Evolutionary conservation across 176 grass and related monocot species (phyloP).

Genomic region (Eleusine indica): DNA sequence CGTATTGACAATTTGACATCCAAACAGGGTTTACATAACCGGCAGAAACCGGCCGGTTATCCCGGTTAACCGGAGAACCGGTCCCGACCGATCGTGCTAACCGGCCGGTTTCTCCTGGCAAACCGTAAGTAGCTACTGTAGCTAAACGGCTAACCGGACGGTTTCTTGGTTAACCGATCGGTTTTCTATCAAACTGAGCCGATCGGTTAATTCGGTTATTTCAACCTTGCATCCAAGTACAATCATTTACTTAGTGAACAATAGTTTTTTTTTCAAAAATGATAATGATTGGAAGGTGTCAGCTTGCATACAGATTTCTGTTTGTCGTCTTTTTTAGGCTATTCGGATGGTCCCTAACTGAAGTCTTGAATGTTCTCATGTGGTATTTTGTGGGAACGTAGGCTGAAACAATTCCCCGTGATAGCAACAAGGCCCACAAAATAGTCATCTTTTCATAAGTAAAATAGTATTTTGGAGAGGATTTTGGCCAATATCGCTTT

Average conservation of each 20-base stretch:
- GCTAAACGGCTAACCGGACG: too few species aligned
- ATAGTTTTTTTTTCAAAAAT: background rate
- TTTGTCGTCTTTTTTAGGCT: background rate
- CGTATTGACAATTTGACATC: background rate
- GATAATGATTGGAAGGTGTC: background rate
- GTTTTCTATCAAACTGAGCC: too few species aligned
- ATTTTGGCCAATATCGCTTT: too few species aligned
- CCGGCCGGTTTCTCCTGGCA: too few species aligned
- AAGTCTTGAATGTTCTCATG: constrained; percentile 35
- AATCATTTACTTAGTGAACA: constrained; percentile 27
- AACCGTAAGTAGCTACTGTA: too few species aligned
- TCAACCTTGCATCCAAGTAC: constrained; percentile 4
- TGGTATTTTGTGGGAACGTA: constrained; percentile 23
- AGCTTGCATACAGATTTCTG: constrained; percentile 29
- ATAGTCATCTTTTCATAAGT: background rate
- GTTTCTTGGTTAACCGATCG: too few species aligned
- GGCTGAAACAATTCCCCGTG: constrained; percentile 5
- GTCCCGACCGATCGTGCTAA: too few species aligned
- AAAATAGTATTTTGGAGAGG: too few species aligned
- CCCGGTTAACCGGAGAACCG: too few species aligned
- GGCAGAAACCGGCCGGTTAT: too few species aligned
- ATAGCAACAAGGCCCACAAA: constrained; percentile 3
- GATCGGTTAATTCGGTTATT: too few species aligned
- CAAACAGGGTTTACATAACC: too few species aligned
- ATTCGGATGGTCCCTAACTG: constrained; percentile 28